Conservation (phyloP, 208 protist genomes). For the Acanthamoeba lugdunensis region DNA sequence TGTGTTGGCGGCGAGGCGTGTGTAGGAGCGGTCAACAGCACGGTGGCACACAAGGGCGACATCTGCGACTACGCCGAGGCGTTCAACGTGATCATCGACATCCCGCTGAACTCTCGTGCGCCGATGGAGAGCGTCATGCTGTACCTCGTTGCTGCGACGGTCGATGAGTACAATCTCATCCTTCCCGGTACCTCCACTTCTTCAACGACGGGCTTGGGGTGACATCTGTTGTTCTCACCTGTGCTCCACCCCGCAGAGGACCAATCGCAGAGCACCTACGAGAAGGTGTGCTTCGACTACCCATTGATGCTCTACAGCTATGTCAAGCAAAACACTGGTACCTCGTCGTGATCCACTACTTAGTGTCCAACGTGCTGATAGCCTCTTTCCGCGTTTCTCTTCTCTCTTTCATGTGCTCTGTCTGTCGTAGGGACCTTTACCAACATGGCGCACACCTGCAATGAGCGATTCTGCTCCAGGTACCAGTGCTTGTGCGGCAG, state of each 20-base stretch:
- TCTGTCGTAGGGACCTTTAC: background rate
- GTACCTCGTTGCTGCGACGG: background rate
- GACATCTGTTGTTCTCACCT: no score
- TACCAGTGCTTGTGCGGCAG: conserved; percentile 37
- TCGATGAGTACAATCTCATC: conserved; percentile 7
- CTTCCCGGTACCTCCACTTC: background rate
- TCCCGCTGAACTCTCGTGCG: background rate
- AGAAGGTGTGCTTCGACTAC: conserved; percentile 69
- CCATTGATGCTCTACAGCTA: conserved; percentile 64
- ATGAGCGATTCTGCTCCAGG: conserved; percentile 19
- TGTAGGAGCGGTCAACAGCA: background rate
- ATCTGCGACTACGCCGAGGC: background rate
- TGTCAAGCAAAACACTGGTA: background rate
- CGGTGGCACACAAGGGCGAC: background rate
- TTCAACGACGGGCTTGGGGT: background rate
- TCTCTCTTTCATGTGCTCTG: background rate
- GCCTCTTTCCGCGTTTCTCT: background rate
- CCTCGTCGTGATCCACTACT: background rate
- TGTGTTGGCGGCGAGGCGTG: background rate
- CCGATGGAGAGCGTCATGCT: conserved; percentile 43
- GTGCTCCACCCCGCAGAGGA: background rate
- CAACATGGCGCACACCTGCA: conserved; percentile 68
- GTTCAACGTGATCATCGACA: conserved; percentile 12
- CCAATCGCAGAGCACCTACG: conserved; percentile 41
- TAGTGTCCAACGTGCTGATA: no score